phyloP scores from a whole-genome alignment of 805 yeast species.

The Schizosaccharomyces osmophilus region DNA sequence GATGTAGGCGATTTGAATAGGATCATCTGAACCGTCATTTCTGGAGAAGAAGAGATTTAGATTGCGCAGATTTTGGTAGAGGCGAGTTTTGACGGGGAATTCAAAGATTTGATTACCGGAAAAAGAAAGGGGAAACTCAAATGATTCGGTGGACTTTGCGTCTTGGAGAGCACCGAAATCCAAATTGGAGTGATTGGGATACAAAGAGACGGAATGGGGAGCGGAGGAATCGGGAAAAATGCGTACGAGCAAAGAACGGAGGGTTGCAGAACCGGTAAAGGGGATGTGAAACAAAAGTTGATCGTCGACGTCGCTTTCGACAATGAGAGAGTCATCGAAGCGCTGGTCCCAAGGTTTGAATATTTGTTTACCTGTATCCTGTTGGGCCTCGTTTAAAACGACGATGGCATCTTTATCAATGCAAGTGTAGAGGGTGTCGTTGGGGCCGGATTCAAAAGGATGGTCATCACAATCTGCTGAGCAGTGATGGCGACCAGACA shows the following conservation, averaged over 20 bases:
- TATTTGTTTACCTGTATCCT: conserved; percentile 24
- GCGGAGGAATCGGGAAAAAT: conserved; percentile 30
- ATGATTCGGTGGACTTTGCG: conserved; percentile 15
- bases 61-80: conserved; percentile 43
- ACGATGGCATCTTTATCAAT: conserved; percentile 36
- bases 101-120: conserved; percentile 39
- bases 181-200: conserved; percentile 41
- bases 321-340: conserved; percentile 19
- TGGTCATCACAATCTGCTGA: neutral
- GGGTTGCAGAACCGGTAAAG: conserved; percentile 48
- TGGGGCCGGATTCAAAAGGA: neutral
- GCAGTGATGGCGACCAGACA: neutral
- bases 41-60: conserved; percentile 44
- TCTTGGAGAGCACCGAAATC: conserved; percentile 40
- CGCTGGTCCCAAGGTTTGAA: conserved; percentile 29
- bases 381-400: conserved; percentile 37
- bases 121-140: conserved; percentile 19
- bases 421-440: conserved; percentile 21
- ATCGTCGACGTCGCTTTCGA: conserved; percentile 55
- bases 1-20: conserved; percentile 32
- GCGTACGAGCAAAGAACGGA: conserved; percentile 50
- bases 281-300: conserved; percentile 61
- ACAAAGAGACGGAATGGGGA: conserved; percentile 44
- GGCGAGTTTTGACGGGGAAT: conserved; percentile 52
- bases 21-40: conserved; percentile 35